Evolutionary conservation across 306 rosid genomes (phyloP).

Genomic region (Arachis hypogaea): DNA sequence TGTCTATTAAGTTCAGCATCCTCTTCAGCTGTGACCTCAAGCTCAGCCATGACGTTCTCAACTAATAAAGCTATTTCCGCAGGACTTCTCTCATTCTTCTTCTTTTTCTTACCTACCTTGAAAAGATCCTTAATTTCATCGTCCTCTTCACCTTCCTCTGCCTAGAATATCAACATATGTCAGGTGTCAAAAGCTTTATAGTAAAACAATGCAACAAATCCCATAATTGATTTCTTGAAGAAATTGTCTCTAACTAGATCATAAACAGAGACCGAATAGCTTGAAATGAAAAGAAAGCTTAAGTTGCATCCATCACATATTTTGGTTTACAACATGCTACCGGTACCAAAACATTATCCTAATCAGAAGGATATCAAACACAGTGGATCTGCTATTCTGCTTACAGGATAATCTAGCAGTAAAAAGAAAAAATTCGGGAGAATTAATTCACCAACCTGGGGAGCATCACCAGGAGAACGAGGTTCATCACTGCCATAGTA

Average conservation of each 20-base stretch:
- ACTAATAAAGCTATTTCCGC: constrained; percentile 90
- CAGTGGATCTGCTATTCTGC: not conserved
- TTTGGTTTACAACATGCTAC: not conserved
- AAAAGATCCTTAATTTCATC: constrained; percentile 78
- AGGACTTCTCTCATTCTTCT: constrained; percentile 87
- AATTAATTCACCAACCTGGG: constrained; percentile 64
- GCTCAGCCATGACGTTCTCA: constrained; percentile 97
- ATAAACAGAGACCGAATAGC: not conserved
- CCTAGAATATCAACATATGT: constrained; percentile 54
- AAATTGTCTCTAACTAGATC: not conserved
- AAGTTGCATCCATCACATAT: not conserved
- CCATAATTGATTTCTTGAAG: not conserved
- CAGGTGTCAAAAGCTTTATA: constrained; percentile 10
- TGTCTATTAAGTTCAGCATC: constrained; percentile 87
- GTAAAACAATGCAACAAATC: constrained; percentile 7
- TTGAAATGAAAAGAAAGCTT: not conserved
- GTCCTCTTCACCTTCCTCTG: constrained; percentile 89
- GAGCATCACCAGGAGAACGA: constrained; percentile 71
- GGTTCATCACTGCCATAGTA: constrained; percentile 72
- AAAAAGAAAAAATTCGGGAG: not conserved
- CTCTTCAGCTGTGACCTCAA: constrained; percentile 95
- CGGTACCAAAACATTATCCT: constrained; percentile 7
- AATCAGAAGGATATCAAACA: constrained; percentile 1
- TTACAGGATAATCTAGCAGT: not conserved
- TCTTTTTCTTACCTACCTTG: constrained; percentile 81